These are phyloP conservation scores for Rhizophora mangle DNA, from an alignment of 345 rosid species.

Conservation along the genomic window DNA sequence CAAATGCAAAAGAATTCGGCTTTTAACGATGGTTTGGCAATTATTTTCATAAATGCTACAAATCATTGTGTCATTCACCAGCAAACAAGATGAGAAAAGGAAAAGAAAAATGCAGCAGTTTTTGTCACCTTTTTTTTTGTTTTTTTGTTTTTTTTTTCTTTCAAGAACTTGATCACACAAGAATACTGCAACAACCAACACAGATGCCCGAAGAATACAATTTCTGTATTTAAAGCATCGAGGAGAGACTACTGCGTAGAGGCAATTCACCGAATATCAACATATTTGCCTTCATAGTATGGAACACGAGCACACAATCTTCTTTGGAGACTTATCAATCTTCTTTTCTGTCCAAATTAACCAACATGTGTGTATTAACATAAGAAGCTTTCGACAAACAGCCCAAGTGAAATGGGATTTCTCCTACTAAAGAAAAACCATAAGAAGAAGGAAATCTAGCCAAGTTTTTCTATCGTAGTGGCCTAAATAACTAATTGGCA, in stretches of 20 bases:
- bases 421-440: not conserved
- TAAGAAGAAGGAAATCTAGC: not conserved
- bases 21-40: not conserved
- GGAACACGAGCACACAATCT: constrained; percentile 77
- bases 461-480: not conserved
- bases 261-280: constrained; percentile 23
- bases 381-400: not conserved
- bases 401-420: not conserved
- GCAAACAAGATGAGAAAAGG: not conserved
- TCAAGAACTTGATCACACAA: constrained; percentile 18
- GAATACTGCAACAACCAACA: constrained; percentile 25
- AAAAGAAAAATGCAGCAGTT: constrained; percentile 11
- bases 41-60: constrained; percentile 20
- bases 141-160: too few relatives aligned
- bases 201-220: constrained; percentile 20
- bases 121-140: not conserved
- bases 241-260: constrained; percentile 11
- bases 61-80: constrained; percentile 19
- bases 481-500: not conserved
- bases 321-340: constrained; percentile 65
- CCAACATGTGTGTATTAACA: constrained; percentile 7
- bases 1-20: not conserved
- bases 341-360: constrained; percentile 68
- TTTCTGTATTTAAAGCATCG: constrained; percentile 44
- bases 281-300: constrained; percentile 51